Evolutionary conservation across 2,329 filamentous ascomycete genomes (phyloP), one percentile per base, ranked within the genome.

Genomic region (Trichoderma sp.): DNA sequence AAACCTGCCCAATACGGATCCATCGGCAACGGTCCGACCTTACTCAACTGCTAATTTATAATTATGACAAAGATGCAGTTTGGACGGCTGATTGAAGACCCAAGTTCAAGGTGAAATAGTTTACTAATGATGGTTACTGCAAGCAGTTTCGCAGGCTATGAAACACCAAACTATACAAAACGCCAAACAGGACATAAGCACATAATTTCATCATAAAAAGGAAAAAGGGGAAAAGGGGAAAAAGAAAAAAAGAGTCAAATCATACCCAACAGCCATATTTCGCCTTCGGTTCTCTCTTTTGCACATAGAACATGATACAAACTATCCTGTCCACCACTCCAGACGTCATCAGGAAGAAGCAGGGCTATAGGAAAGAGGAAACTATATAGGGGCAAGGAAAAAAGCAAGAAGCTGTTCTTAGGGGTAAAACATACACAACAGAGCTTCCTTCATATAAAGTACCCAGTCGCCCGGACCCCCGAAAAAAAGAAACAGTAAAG

Each of bases 401-500:
- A 38, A 66, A 59, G 29, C 29, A 53, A 45, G 62, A 65, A 53
- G 71, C 71, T 50, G 18, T 71, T 63, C 35, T 33, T 31, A 50
- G n/a, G 24, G 60, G 60, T 53, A 75, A 75, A 62, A 68, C 24
- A 66, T 41, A 74, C 35, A 62, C 50, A n/a, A 35, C n/a, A 64
- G 65, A 71, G 50, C 65, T 59, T 71, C 65, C 56, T 67, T 60
- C 71, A 60, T 62, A 60, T 21, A 73, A 71, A 71, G 59, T 71
- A 71, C 68, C 68, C 68, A 71, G 68, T 71, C 68, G 68, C 68
- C 71, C 50, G 50, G 63, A 66, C 41, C 35, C 33, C 63, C 33
- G 8, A 24, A 56, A 21, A 45, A 66, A 24, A 72, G 14, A 59
- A 65, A 65, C 24, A 18, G 27, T 67, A 73, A 64, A 66, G 33